phyloP scores from a whole-genome alignment of 2,329 filamentous ascomycete species.

The Emmonsiellopsis sp. region DNA sequence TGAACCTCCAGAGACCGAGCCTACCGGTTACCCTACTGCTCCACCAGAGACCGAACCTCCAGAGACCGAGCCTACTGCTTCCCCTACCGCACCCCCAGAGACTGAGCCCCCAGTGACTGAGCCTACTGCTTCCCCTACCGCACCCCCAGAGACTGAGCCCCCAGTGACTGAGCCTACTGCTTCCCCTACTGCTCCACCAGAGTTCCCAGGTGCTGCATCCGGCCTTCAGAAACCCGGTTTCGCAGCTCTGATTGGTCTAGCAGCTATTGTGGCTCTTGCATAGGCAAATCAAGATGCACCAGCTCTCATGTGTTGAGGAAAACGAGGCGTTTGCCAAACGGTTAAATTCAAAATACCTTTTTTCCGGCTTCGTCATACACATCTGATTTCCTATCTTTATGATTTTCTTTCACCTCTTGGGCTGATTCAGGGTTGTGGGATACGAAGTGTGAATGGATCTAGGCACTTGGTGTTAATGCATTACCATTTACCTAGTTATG shows the following conservation, averaged over 20 bases:
- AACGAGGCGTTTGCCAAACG: background rate
- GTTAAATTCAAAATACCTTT: background rate
- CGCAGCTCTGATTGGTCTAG: conserved; percentile 7
- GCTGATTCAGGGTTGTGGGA: too few relatives aligned
- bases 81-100: conserved; percentile 4
- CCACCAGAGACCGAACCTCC: conserved; percentile 6
- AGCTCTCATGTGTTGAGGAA: background rate
- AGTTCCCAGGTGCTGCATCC: conserved; percentile 8
- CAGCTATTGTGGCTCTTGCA: conserved; percentile 8
- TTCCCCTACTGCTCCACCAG: conserved; percentile 6
- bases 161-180: conserved; percentile 36
- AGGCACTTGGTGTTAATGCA: too few relatives aligned
- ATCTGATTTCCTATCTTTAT: too few relatives aligned
- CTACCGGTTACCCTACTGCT: background rate
- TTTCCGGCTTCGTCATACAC: too few relatives aligned
- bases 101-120: background rate
- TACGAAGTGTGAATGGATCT: too few relatives aligned
- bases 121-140: background rate
- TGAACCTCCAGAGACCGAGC: conserved; percentile 2
- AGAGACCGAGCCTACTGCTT: conserved; percentile 4
- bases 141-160: conserved; percentile 21
- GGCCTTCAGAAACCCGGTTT: conserved; percentile 6
- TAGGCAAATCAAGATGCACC: background rate
- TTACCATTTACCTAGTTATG: too few relatives aligned
- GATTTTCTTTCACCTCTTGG: too few relatives aligned